Percentiles rank a stretch among this genome's conserved stretches.
Evolutionary conservation across 148 eudicot species (phyloP).

Genomic region (Vaccinium vitisidaea): DNA sequence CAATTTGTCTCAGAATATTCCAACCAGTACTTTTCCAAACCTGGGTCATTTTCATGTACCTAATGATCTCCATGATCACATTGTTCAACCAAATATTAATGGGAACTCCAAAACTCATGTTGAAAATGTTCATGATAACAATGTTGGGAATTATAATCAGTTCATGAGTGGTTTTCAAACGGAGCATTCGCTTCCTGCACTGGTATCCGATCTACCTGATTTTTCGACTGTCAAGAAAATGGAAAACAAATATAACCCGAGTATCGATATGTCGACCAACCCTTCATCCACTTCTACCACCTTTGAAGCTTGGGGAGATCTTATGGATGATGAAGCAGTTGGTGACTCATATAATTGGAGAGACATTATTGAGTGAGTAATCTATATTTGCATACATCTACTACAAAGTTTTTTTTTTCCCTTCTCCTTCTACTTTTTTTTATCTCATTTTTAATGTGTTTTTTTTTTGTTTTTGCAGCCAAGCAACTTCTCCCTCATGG

Average conservation of each 20-base stretch:
- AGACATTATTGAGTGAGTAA: slow-evolving; percentile 46
- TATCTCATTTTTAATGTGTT: background rate
- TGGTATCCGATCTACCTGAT: slow-evolving; percentile 35
- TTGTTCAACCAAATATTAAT: background rate
- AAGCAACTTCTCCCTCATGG: slow-evolving; percentile 43
- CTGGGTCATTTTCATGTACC: background rate
- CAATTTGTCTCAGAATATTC: slow-evolving; percentile 14
- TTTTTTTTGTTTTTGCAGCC: slow-evolving; percentile 26
- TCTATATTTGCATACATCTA: background rate
- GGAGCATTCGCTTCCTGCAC: slow-evolving; percentile 25
- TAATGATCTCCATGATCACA: background rate
- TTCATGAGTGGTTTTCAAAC: background rate
- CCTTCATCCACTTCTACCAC: slow-evolving; percentile 32
- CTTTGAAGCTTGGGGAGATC: slow-evolving; percentile 37
- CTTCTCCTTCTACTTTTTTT: background rate
- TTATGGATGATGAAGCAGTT: slow-evolving; percentile 37
- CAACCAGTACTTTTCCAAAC: slow-evolving; percentile 11
- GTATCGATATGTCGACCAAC: slow-evolving; percentile 13
- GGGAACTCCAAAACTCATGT: background rate
- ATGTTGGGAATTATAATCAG: background rate
- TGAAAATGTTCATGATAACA: slow-evolving; percentile 6
- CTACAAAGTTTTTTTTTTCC: background rate
- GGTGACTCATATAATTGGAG: slow-evolving; percentile 42
- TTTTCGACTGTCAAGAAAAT: slow-evolving; percentile 23
- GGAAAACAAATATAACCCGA: slow-evolving; percentile 14